Evolutionary conservation across 345 rosid genomes (phyloP).

Genomic region (Pelargonium nanum): DNA sequence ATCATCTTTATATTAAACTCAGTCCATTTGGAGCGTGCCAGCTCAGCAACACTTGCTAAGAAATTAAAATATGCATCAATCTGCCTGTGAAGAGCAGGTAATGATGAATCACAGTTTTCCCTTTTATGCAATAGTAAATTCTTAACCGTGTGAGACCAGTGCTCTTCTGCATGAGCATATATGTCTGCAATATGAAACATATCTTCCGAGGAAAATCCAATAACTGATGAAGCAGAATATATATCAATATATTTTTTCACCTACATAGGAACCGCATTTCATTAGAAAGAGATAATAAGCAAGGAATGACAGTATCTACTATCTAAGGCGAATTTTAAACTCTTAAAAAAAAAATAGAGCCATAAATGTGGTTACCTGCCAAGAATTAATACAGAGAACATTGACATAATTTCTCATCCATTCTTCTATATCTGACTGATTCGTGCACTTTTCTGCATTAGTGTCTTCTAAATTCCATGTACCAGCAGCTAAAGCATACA

Average conservation of each 20-base stretch:
- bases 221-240: slow-evolving; percentile 76
- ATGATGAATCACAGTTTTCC: slow-evolving; percentile 22
- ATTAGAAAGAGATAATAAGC: slow-evolving; percentile 5
- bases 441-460: slow-evolving; percentile 12
- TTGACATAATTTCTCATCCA: slow-evolving; percentile 59
- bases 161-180: slow-evolving; percentile 57
- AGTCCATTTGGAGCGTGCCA: slow-evolving; percentile 93
- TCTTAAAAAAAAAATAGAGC: background rate
- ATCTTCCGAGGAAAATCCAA: slow-evolving; percentile 92
- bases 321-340: background rate
- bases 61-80: slow-evolving; percentile 46
- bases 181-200: slow-evolving; percentile 39
- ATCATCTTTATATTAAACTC: slow-evolving; percentile 76
- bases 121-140: slow-evolving; percentile 17
- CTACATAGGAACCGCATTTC: slow-evolving; percentile 24
- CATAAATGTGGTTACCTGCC: slow-evolving; percentile 62
- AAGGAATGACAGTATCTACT: background rate
- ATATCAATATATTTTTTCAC: slow-evolving; percentile 86
- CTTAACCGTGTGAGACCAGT: slow-evolving; percentile 29
- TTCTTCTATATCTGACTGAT: slow-evolving; percentile 24
- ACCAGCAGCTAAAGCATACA: slow-evolving; percentile 69
- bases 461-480: slow-evolving; percentile 35
- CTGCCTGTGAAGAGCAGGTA: slow-evolving; percentile 36
- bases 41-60: slow-evolving; percentile 60
- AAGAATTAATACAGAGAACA: slow-evolving; percentile 70